Evolutionary conservation across 2,329 filamentous ascomycete genomes (phyloP).

Genomic region (Grosmannia huntii): DNA sequence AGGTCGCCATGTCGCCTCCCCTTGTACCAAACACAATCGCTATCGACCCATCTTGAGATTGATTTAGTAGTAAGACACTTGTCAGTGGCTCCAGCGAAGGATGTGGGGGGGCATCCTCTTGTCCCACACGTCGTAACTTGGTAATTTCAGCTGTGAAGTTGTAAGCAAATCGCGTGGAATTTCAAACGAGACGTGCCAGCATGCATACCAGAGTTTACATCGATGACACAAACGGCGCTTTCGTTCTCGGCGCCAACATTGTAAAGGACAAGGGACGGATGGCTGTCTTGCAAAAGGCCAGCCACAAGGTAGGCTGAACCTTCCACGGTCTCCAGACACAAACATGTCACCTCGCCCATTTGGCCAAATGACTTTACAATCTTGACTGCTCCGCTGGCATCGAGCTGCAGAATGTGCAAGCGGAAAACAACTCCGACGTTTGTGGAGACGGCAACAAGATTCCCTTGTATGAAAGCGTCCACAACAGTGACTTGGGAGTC

Average conservation of each 20-base stretch:
- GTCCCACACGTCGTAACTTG: neutral
- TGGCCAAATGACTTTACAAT: constrained; percentile 20
- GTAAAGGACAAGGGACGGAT: constrained; percentile 22
- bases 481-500: constrained; percentile 17
- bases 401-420: constrained; percentile 26
- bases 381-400: constrained; percentile 15
- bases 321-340: constrained; percentile 22
- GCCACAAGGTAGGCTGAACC: constrained; percentile 19
- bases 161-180: neutral
- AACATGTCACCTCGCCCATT: constrained; percentile 36
- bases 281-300: constrained; percentile 21
- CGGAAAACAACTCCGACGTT: constrained; percentile 23
- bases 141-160: neutral
- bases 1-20: constrained; percentile 35
- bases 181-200: neutral
- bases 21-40: constrained; percentile 33
- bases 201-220: constrained; percentile 15
- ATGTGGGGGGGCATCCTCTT: neutral
- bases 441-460: constrained; percentile 29
- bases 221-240: constrained; percentile 7
- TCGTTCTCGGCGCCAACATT: constrained; percentile 5
- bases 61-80: constrained; percentile 23
- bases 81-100: constrained; percentile 28
- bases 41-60: constrained; percentile 15
- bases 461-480: constrained; percentile 27